A percentile compares a stretch with the other conserved stretches of the same genome.
Conservation (phyloP, 2,329 filamentous ascomycete genomes). For the Pyrenochaeta sp. region DNA sequence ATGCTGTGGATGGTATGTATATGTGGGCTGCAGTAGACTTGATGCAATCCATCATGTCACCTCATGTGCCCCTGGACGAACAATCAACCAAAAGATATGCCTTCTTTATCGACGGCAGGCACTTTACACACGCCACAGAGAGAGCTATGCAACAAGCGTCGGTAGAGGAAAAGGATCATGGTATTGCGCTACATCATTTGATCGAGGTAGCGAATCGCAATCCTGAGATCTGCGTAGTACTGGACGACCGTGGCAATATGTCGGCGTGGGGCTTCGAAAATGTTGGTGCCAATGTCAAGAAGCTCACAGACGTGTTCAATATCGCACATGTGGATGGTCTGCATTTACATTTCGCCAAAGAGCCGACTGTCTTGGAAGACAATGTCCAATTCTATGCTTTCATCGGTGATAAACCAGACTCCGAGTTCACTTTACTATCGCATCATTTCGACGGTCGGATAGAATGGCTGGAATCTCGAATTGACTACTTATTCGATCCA, state of each 20-base stretch:
- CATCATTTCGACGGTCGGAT: constrained; percentile 89
- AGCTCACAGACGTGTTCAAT: constrained; percentile 78
- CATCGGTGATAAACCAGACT: constrained; percentile 67
- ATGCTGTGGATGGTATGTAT: constrained; percentile 74
- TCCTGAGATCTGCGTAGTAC: constrained; percentile 85
- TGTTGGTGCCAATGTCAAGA: constrained; percentile 73
- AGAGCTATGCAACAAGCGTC: constrained; percentile 71
- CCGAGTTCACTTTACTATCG: constrained; percentile 74
- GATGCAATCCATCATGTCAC: constrained; percentile 70
- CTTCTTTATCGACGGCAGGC: constrained; percentile 82
- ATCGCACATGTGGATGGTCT: constrained; percentile 77
- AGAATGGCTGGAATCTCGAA: constrained; percentile 78
- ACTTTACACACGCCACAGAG: constrained; percentile 81
- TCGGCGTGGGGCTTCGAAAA: constrained; percentile 93
- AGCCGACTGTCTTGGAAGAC: constrained; percentile 48
- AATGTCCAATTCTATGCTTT: constrained; percentile 78
- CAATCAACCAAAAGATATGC: constrained; percentile 66
- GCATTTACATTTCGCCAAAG: constrained; percentile 47
- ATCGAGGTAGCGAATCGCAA: constrained; percentile 84
- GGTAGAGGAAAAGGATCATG: constrained; percentile 66
- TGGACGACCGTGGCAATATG: constrained; percentile 86
- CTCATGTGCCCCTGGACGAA: constrained; percentile 50
- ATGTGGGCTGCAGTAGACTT: constrained; percentile 85
- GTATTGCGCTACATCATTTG: constrained; percentile 80
- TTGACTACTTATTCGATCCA: constrained; percentile 83